Conservation (phyloP, 345 rosid genomes). For the Ceriops decandra region DNA sequence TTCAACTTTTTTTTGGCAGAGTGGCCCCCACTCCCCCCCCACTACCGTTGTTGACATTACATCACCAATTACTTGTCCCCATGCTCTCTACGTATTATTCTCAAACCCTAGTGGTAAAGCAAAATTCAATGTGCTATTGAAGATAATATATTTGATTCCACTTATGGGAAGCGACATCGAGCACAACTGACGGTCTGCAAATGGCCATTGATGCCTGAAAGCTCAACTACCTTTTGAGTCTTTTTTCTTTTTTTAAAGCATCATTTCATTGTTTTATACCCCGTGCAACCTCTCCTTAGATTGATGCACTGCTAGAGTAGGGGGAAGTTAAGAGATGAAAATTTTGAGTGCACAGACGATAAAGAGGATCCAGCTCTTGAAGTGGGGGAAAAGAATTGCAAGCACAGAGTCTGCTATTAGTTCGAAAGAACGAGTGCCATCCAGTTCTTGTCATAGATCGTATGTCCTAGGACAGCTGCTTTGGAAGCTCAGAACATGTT, state of each 20-base stretch:
- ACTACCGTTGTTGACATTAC: constrained; percentile 1
- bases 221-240: constrained; percentile 4
- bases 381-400: constrained; percentile 23
- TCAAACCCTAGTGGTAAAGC: background rate
- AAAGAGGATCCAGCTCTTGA: constrained; percentile 25
- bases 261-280: background rate
- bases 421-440: constrained; percentile 7
- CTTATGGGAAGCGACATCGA: constrained; percentile 6
- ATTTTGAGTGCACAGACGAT: background rate
- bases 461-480: constrained; percentile 15
- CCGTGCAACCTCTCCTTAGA: background rate
- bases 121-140: background rate
- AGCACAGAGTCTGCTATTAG: constrained; percentile 13
- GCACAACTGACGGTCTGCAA: background rate
- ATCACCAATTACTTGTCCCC: constrained; percentile 9
- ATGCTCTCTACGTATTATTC: background rate
- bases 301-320: background rate
- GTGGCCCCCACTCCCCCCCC: background rate
- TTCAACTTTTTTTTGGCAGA: constrained; percentile 9
- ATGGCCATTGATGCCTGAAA: constrained; percentile 14
- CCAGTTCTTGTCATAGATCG: constrained; percentile 12
- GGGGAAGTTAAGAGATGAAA: constrained; percentile 17
- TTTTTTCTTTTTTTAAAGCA: background rate
- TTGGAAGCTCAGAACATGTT: constrained; percentile 24
- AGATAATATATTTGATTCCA: constrained; percentile 8